These are phyloP conservation scores for Solanum sitiens DNA, from an alignment of 257 asterid genomes.

Conservation along the genomic window DNA sequence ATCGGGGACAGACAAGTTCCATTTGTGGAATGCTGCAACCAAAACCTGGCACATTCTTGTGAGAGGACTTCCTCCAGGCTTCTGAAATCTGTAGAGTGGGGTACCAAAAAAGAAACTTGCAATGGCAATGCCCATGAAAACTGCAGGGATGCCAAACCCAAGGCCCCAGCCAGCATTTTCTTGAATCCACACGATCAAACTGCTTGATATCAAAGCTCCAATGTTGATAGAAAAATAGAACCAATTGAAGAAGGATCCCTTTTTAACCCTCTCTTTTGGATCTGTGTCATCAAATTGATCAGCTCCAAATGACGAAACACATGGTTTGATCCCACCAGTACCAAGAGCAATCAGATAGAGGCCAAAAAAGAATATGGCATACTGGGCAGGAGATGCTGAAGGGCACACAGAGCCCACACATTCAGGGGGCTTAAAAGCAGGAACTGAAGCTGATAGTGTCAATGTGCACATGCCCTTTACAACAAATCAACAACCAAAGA, in stretches of 20 bases:
- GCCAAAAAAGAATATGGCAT: conserved; percentile 64
- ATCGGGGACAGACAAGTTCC: conserved; percentile 43
- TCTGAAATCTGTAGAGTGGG: conserved; percentile 81
- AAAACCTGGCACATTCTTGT: conserved; percentile 91
- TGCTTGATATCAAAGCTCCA: conserved; percentile 83
- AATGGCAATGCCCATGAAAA: conserved; percentile 73
- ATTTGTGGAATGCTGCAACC: conserved; percentile 69
- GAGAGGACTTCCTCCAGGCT: conserved; percentile 95
- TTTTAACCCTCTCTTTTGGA: conserved; percentile 66
- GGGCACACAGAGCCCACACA: conserved; percentile 79
- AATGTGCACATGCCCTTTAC: conserved; percentile 86
- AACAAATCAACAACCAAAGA: not conserved
- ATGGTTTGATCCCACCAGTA: conserved; percentile 94
- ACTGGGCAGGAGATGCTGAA: conserved; percentile 62
- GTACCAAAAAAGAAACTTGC: conserved; percentile 80
- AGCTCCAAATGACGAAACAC: conserved; percentile 95
- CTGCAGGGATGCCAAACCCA: conserved; percentile 89
- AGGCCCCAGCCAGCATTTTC: conserved; percentile 97
- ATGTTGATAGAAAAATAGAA: conserved; percentile 84
- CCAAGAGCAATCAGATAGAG: conserved; percentile 88
- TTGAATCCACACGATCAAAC: conserved; percentile 91
- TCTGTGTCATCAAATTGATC: conserved; percentile 97
- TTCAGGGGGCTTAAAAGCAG: conserved; percentile 65
- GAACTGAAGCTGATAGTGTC: conserved; percentile 74
- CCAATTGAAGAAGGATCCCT: conserved; percentile 98